phyloP scores from a whole-genome alignment of 805 yeast species.

The Lipomyces chichibuensis region DNA sequence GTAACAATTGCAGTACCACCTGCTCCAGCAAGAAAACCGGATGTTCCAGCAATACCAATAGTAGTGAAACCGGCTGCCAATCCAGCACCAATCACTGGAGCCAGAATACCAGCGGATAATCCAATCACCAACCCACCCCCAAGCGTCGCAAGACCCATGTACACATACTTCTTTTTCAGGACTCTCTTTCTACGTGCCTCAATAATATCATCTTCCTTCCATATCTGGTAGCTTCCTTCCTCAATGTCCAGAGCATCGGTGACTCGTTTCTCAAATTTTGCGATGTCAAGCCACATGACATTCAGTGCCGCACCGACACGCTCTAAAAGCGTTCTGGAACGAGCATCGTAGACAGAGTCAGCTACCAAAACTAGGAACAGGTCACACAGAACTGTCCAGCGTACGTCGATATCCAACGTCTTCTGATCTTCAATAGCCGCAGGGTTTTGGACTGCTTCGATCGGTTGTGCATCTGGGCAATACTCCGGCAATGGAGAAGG shows the following conservation, averaged over 20 bases:
- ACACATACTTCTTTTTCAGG: constrained; percentile 69
- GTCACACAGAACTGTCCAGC: constrained; percentile 95
- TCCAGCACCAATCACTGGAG: constrained; percentile 99
- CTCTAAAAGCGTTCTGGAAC: constrained; percentile 80
- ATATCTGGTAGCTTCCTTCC: constrained; percentile 73
- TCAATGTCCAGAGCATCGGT: constrained; percentile 90
- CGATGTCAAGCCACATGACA: constrained; percentile 66
- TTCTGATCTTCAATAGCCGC: constrained; percentile 35
- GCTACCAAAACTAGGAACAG: constrained; percentile 76
- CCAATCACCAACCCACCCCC: constrained; percentile 97
- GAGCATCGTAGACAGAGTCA: constrained; percentile 84
- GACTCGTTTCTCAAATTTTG: constrained; percentile 86
- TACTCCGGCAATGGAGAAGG: constrained; percentile 27
- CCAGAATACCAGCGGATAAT: constrained; percentile 89
- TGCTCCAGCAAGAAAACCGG: constrained; percentile 90
- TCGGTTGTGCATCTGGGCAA: constrained; percentile 9
- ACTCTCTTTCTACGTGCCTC: constrained; percentile 70
- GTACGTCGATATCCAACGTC: constrained; percentile 66
- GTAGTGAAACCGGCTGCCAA: constrained; percentile 96
- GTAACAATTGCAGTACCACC: constrained; percentile 97
- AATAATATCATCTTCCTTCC: constrained; percentile 68
- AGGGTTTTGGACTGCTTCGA: constrained; percentile 16
- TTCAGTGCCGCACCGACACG: constrained; percentile 66
- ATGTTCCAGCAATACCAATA: constrained; percentile 90
- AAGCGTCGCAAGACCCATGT: constrained; percentile 91